phyloP scores from a whole-genome alignment of 2,329 filamentous ascomycete genomes.

The Truncatella angustata region DNA sequence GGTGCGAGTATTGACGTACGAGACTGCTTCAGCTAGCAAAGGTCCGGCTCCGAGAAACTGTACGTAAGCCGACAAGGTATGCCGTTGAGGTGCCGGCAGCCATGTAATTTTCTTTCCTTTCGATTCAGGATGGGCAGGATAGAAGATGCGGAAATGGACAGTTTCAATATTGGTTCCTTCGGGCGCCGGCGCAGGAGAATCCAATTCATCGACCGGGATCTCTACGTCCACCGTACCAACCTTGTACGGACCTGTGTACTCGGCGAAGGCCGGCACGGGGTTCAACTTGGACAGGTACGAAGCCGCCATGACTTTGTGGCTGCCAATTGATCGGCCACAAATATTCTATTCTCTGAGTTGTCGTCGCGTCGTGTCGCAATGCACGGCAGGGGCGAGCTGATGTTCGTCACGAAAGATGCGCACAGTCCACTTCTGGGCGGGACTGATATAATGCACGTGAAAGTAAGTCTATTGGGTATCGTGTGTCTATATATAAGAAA shows the following conservation, averaged over 20 bases:
- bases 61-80: constrained; percentile 72
- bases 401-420: neutral
- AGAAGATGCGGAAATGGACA: constrained; percentile 79
- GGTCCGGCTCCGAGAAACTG: constrained; percentile 69
- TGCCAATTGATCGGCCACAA: neutral
- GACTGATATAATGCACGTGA: neutral
- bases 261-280: constrained; percentile 69
- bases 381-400: neutral
- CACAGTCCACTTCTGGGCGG: neutral
- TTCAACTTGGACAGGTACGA: constrained; percentile 56
- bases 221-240: constrained; percentile 82
- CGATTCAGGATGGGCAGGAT: constrained; percentile 61
- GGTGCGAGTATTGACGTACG: no score
- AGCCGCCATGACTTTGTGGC: constrained; percentile 1
- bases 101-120: constrained; percentile 64
- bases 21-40: constrained; percentile 56
- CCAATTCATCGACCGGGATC: constrained; percentile 63
- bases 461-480: neutral
- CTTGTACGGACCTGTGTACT: constrained; percentile 73
- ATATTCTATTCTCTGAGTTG: neutral
- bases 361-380: neutral
- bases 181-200: constrained; percentile 52
- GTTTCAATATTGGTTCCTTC: constrained; percentile 62
- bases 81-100: constrained; percentile 74
- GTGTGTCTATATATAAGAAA: neutral